Base-by-base conservation (phyloP, 345 rosid genomes). In the Angophora floribunda region DNA sequence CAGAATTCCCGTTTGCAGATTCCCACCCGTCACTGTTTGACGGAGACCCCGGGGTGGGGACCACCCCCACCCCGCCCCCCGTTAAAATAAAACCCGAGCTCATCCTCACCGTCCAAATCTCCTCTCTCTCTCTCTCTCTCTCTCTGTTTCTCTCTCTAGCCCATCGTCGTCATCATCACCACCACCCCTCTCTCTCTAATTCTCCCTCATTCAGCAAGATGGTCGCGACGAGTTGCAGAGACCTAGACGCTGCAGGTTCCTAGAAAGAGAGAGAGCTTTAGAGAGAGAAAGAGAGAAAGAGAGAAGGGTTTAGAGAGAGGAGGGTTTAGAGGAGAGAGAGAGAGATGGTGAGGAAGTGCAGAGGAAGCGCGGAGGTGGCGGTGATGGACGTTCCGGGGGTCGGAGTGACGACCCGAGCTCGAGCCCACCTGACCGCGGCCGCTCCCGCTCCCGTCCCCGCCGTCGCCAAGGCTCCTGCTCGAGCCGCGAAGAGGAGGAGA, bases 1-100 rank as follows among this genome's bases (percentile, higher is more conserved):
- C 98, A 94, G 92, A 87, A 89, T 87, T 86, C 93, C 96, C 96
- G 94, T 95, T 89, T 88, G 89, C 79, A 89, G 92, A 95, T 92
- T 92, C 94, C 95, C 86, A 93, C 95, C 87, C 95, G 91, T 95
- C 94, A 86, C 89, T 89, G 90, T 90, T 11, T 91, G 91, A 93
- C 91, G 93, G 93, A 88, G 90, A 9, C 79, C 52, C 67, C 6
- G 1, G 59, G 1, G 41, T 36, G 26, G 92, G 96, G 95, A 93
- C 93, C 96, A 90, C 93, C 55, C 11, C 41, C 41, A 36, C 41
- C 84, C 17, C 63, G 92, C 96, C 90, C 90, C 55, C 13, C 84
- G 17, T 47, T 51, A 75, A 51, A 19, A 52, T 87, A 63, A n/a
- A 70, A 75, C 2, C 63, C 65, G 87, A 89, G 55, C 85, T 84